Base-by-base conservation (phyloP, 2,329 filamentous ascomycete species). In the Cladosporium sp. region DNA sequence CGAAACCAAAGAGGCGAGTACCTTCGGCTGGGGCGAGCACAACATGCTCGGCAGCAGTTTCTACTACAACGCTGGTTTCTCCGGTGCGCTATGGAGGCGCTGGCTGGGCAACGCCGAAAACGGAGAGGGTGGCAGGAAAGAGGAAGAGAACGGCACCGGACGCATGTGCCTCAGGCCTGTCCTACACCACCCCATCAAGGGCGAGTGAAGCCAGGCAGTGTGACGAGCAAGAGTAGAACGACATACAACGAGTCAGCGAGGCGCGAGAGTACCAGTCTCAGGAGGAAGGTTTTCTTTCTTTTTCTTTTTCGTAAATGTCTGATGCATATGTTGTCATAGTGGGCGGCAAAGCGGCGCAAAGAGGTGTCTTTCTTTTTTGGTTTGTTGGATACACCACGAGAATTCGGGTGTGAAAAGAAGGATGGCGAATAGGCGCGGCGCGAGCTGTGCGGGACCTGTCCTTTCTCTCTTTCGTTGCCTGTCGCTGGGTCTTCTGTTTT, bases 21-120 rank as follows among this genome's bases (percentile, higher is more conserved):
- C 81, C 2, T 84, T 83, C 65, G 82, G 81, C 49, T 82, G 81
- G 81, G 81, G 81, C 29, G 81, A 84, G 71, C 81, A 84, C 74
- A 84, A 84, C 69, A 77, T 82, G 71, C 77, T 83, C 7, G 82
- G 81, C 64, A 80, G 78, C 72, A 80, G 76, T 68, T 83, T 83
- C 71, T 84, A 83, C 76, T 84, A 83, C 75, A 83, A 84, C 68
- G 78, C 78, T 18, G 80, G 76, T 23, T 84, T 84, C 68, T 78
- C 77, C 3, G 80, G 80, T 12, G 78, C 80, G 59, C 76, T 82
- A 59, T 84, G 81, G 81, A 74, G 81, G 67, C 71, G 82, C 68
- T 84, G 82, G 81, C 76, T 83, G 16, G 82, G 82, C 63, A 79
- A 80, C 29, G 71, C 73, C 57, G 82, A 83, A 69, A 80, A 82